These are phyloP conservation scores for Candida golubevii DNA, from an alignment of 805 yeast species.

Conservation along the genomic window DNA sequence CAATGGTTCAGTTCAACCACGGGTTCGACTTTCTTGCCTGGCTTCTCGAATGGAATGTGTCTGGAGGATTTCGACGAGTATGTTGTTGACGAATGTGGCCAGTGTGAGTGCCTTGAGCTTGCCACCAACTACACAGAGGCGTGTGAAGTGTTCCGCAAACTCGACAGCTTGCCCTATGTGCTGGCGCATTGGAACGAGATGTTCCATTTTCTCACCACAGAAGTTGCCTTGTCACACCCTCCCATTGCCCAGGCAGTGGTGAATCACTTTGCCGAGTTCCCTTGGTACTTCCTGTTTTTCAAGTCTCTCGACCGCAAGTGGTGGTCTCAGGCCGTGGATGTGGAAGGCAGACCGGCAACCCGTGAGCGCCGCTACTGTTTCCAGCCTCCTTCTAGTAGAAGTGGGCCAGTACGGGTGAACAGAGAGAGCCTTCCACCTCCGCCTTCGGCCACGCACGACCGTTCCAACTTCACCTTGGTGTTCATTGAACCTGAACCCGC, in stretches of 20 bases:
- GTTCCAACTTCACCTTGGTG: too few relatives aligned
- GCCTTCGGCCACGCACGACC: too few relatives aligned
- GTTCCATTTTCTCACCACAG: background rate
- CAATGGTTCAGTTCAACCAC: background rate
- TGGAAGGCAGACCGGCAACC: background rate
- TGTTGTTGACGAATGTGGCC: background rate
- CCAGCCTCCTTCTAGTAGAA: background rate
- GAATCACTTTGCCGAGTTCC: background rate
- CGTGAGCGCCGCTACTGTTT: slow-evolving; percentile 1
- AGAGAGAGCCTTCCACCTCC: background rate
- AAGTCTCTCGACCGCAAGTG: slow-evolving; percentile 3
- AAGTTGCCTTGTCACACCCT: slow-evolving; percentile 1
- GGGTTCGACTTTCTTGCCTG: background rate
- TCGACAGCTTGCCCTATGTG: background rate
- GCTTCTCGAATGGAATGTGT: slow-evolving; percentile 1
- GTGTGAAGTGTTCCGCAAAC: background rate
- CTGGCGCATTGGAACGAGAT: background rate
- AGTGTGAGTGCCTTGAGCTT: background rate
- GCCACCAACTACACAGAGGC: slow-evolving; percentile 1
- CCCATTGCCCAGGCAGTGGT: slow-evolving; percentile 1
- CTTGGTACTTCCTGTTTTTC: slow-evolving; percentile 2
- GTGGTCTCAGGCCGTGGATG: background rate
- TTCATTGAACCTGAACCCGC: too few relatives aligned
- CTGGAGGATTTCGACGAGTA: background rate
- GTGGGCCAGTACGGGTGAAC: background rate